Conservation (phyloP, 345 rosid genomes). For the Tarenaya hassleriana region DNA sequence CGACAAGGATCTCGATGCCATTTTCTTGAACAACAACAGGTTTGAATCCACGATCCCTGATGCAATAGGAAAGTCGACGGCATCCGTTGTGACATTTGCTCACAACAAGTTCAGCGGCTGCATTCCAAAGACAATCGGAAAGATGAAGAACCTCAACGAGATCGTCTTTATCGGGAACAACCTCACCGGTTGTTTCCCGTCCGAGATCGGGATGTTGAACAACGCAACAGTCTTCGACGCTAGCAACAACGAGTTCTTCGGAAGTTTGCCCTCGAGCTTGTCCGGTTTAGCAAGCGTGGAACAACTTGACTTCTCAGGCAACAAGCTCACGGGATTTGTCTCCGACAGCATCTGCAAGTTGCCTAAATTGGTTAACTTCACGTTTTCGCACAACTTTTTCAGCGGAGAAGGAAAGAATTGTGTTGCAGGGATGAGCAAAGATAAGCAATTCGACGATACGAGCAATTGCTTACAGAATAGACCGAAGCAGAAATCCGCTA, state of each 20-base stretch:
- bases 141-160: constrained; percentile 48
- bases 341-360: constrained; percentile 38
- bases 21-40: constrained; percentile 57
- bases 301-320: constrained; percentile 32
- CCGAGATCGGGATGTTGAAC: constrained; percentile 46
- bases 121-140: constrained; percentile 53
- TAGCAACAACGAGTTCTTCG: constrained; percentile 37
- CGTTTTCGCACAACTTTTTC: constrained; percentile 47
- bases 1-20: constrained; percentile 51
- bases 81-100: constrained; percentile 49
- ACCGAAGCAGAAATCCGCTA: constrained; percentile 38
- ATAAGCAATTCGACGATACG: constrained; percentile 32
- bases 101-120: constrained; percentile 53
- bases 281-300: constrained; percentile 32
- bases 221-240: constrained; percentile 49
- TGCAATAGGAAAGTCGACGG: constrained; percentile 46
- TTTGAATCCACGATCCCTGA: constrained; percentile 45
- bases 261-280: constrained; percentile 38
- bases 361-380: constrained; percentile 41
- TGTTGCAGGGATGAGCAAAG: constrained; percentile 28
- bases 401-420: constrained; percentile 46
- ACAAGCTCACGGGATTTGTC: constrained; percentile 46
- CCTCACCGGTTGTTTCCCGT: constrained; percentile 54
- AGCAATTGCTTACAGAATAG: constrained; percentile 44
- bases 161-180: constrained; percentile 43